Base-by-base conservation (phyloP, 345 rosid genomes). In the Salix exigua region DNA sequence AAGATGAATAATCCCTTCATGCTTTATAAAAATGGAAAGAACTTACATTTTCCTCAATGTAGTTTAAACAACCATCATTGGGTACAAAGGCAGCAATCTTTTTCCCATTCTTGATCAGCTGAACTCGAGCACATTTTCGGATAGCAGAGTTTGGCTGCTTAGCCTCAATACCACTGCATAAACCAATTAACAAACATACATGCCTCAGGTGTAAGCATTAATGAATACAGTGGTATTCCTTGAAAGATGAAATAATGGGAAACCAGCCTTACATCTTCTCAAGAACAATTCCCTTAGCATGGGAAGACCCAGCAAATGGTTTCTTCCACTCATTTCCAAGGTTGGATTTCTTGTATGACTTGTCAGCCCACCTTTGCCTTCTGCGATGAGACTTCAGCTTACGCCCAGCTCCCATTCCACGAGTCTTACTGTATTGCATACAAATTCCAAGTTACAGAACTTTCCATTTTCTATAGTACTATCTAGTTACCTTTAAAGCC, bases 101-200 rank as follows among this genome's bases (percentile, higher is more conserved):
- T 86, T 95, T 95, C 0, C 96, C 97, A 31, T 95, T 95, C 81
- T 95, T 95, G 83, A 95, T 95, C 55, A 93, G 78, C 81, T 95
- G 99, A 78, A 93, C 99, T 71, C 98, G 84, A 68, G 98, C 98
- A 86, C 98, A 95, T 65, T 95, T 93, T 69, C 98, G 83, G 83
- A 95, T 95, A 61, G 98, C 99, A 85, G 99, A 95, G 87, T 95
- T 95, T 6, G 99, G 99, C 91, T 91, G 97, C 88, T 95, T 95
- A 60, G 98, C 99, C 79, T 93, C 96, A 85, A 92, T 93, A 75
- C 99, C 98, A 16, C 98, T 93, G 91, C 82, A 80, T 79, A 73
- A 85, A 83, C 23, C 83, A 48, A 44, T 65, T 11, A 50, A 26
- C 1, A 70, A 40, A 31, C 9, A 48, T 16, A 18, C n/a, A 31